phyloP scores from a whole-genome alignment of 306 rosid genomes.

The Trichosanthes truncata region DNA sequence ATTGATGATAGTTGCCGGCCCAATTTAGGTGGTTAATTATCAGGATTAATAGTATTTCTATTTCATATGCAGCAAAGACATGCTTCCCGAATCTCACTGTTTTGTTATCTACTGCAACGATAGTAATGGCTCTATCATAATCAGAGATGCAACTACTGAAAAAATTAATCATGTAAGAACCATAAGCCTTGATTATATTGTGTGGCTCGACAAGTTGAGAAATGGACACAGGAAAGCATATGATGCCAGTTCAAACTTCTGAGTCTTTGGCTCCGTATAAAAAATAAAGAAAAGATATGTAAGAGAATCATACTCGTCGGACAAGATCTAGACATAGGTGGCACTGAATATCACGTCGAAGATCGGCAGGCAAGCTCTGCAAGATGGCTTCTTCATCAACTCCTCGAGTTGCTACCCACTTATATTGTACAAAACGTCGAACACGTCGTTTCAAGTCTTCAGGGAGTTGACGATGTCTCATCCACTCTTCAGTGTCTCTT shows the following conservation, averaged over 20 bases:
- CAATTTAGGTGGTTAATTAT: not conserved
- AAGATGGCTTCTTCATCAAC: slow-evolving; percentile 89
- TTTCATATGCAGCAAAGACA: not conserved
- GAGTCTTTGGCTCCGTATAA: not conserved
- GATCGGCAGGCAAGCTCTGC: slow-evolving; percentile 83
- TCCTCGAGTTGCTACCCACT: slow-evolving; percentile 95
- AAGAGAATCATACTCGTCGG: slow-evolving; percentile 53
- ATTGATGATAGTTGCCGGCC: not conserved
- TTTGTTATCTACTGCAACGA: not conserved
- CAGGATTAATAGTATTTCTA: not conserved
- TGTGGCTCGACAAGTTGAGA: not conserved
- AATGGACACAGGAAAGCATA: not conserved
- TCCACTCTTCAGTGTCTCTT: slow-evolving; percentile 99
- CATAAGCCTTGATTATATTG: not conserved
- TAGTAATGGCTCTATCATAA: not conserved
- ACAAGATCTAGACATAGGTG: slow-evolving; percentile 94
- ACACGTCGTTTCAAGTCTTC: slow-evolving; percentile 70
- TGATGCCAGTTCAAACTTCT: not conserved
- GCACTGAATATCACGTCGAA: slow-evolving; percentile 88
- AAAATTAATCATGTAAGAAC: not conserved
- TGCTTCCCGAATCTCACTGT: not conserved
- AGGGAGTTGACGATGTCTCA: slow-evolving; percentile 99
- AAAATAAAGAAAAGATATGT: not conserved
- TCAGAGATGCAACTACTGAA: not conserved
- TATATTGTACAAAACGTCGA: slow-evolving; percentile 78